phyloP scores from a whole-genome alignment of 495 filamentous ascomycete genomes.

The Achaetomiella virescens region DNA sequence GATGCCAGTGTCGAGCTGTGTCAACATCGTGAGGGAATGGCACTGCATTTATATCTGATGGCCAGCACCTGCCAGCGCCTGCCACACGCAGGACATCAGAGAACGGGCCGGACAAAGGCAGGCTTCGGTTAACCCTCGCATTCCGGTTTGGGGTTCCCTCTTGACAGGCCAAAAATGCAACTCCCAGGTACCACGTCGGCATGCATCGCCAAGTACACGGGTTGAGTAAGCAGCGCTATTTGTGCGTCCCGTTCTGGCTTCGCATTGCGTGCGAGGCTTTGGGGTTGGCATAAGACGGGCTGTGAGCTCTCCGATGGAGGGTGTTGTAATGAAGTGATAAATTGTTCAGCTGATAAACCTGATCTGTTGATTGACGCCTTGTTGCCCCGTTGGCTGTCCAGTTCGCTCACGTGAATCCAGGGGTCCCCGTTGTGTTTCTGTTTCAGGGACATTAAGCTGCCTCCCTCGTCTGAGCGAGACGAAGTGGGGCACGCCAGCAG shows the following conservation, averaged over 20 bases:
- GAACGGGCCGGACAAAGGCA: not conserved
- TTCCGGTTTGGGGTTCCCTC: not conserved
- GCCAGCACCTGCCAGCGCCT: too few relatives aligned
- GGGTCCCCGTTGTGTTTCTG: not conserved
- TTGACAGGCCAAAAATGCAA: too few relatives aligned
- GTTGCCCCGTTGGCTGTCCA: too few relatives aligned
- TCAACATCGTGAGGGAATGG: too few relatives aligned
- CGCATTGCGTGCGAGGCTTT: not conserved
- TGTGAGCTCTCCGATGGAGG: not conserved
- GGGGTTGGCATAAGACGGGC: not conserved
- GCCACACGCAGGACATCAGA: not conserved
- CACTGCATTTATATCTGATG: not conserved
- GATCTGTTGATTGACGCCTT: not conserved
- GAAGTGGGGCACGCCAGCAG: not conserved
- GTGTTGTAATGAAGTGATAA: too few relatives aligned
- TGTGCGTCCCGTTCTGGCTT: not conserved
- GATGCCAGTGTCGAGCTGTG: too few relatives aligned
- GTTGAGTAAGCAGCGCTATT: not conserved
- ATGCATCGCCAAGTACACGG: constrained; percentile 1
- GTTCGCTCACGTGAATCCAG: too few relatives aligned
- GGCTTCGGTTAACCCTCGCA: constrained; percentile 1
- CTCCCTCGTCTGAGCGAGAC: not conserved
- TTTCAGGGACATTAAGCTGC: not conserved
- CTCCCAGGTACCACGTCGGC: not conserved
- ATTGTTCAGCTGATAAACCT: not conserved